Conservation (phyloP, 1,284 basidiomycete species). For the Xerocomus amazonicus region DNA sequence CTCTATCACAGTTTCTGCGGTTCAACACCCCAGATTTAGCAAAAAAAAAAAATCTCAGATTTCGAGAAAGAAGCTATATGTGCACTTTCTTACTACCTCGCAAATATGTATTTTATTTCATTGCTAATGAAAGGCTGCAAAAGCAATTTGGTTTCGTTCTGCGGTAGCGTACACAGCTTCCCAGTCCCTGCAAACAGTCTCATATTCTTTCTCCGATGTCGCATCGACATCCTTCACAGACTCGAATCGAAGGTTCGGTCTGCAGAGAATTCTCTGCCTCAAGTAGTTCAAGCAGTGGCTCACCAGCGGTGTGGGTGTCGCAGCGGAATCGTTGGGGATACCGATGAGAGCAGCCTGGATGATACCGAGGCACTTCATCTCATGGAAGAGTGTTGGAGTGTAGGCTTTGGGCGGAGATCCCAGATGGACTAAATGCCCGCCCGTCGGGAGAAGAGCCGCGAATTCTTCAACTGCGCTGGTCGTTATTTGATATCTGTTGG, state of each 20-base stretch:
- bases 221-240: conserved; percentile 3
- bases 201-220: conserved; percentile 8
- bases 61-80: too few species aligned
- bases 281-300: conserved; percentile 33
- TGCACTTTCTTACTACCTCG: too few species aligned
- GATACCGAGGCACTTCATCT: conserved; percentile 31
- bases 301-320: conserved; percentile 10
- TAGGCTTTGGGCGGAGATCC: conserved; percentile 12
- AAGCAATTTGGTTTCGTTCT: conserved; percentile 6
- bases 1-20: too few species aligned
- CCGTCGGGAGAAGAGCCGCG: conserved; percentile 5
- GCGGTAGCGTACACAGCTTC: conserved; percentile 4
- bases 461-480: conserved; percentile 1
- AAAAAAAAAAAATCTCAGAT: too few species aligned
- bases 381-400: conserved; percentile 33
- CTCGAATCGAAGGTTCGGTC: conserved; percentile 17
- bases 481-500: neutral
- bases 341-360: conserved; percentile 7
- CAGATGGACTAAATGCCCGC: conserved; percentile 9
- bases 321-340: neutral
- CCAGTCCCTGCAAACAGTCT: conserved; percentile 12
- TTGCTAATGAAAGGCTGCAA: neutral
- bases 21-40: too few species aligned
- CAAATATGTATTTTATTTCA: too few species aligned
- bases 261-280: conserved; percentile 28